Conservation (phyloP, 2,329 filamentous ascomycete species). For the Ophiostoma novo-ulmi region DNA sequence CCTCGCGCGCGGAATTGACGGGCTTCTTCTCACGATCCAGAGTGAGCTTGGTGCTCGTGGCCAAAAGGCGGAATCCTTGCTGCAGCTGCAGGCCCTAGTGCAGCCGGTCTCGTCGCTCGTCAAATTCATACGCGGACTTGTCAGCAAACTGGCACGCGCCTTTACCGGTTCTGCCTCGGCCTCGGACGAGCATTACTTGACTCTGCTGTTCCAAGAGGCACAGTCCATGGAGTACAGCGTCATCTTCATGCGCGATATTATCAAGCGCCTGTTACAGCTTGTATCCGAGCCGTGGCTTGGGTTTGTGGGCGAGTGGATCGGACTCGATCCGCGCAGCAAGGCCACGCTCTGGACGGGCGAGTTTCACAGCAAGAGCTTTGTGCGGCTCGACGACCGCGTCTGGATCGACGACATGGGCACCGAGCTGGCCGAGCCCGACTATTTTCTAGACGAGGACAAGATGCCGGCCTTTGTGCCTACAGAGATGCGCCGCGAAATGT, state of each 20-base stretch:
- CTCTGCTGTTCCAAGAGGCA: slow-evolving; percentile 56
- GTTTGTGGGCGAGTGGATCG: slow-evolving; percentile 66
- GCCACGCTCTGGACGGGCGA: slow-evolving; percentile 24
- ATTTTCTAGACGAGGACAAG: slow-evolving; percentile 56
- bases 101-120: slow-evolving; percentile 47
- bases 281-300: slow-evolving; percentile 36
- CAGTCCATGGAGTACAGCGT: slow-evolving; percentile 60
- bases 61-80: slow-evolving; percentile 42
- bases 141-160: slow-evolving; percentile 41
- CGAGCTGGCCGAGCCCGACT: slow-evolving; percentile 55
- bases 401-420: slow-evolving; percentile 56
- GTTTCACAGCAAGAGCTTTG: slow-evolving; percentile 49
- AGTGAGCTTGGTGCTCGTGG: slow-evolving; percentile 44
- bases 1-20: slow-evolving; percentile 46
- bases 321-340: slow-evolving; percentile 54
- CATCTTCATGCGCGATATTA: slow-evolving; percentile 55
- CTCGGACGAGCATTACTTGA: slow-evolving; percentile 58
- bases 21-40: slow-evolving; percentile 47
- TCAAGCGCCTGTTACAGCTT: slow-evolving; percentile 57
- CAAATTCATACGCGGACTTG: slow-evolving; percentile 47
- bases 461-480: slow-evolving; percentile 67
- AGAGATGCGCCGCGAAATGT: slow-evolving; percentile 67
- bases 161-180: slow-evolving; percentile 28
- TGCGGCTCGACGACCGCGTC: slow-evolving; percentile 51
- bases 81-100: slow-evolving; percentile 50